Conservation (phyloP, 352 stramenopile genomes). For the Phytophthora cryptogea region DNA sequence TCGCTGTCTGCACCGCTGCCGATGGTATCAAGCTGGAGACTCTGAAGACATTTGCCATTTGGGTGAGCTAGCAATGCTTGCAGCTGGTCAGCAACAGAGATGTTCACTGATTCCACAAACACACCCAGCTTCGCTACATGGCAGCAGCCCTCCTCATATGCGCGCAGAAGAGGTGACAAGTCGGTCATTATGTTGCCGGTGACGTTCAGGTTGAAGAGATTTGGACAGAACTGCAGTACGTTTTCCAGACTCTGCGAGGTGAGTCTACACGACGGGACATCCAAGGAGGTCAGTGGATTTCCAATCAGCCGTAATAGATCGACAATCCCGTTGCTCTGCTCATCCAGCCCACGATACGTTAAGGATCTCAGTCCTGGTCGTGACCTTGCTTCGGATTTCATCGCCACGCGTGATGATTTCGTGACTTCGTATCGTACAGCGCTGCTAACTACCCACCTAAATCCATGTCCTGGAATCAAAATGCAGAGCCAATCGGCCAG, state of each 20-base stretch:
- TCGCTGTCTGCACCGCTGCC: background rate
- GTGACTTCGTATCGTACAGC: constrained; percentile 12
- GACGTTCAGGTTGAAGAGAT: constrained; percentile 26
- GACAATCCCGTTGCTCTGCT: constrained; percentile 16
- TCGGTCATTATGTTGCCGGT: constrained; percentile 15
- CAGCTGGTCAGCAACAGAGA: constrained; percentile 22
- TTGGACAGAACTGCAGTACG: constrained; percentile 30
- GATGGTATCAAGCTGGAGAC: constrained; percentile 21
- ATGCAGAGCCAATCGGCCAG: constrained; percentile 34
- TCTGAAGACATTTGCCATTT: constrained; percentile 17
- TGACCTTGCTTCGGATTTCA: background rate
- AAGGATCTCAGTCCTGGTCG: constrained; percentile 22
- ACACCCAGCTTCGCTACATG: constrained; percentile 24
- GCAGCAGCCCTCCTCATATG: constrained; percentile 15
- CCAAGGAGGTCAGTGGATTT: constrained; percentile 18
- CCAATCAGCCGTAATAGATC: constrained; percentile 20
- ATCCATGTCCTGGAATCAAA: constrained; percentile 40
- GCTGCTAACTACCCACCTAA: constrained; percentile 38
- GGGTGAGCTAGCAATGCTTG: constrained; percentile 13
- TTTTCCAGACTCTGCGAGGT: constrained; percentile 14
- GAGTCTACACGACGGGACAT: constrained; percentile 25
- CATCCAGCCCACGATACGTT: constrained; percentile 26
- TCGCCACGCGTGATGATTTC: constrained; percentile 3
- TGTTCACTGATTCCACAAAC: constrained; percentile 14
- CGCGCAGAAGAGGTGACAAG: constrained; percentile 21